phyloP scores from a whole-genome alignment of 2,329 filamentous ascomycete genomes.

The Clarireedia paspali region DNA sequence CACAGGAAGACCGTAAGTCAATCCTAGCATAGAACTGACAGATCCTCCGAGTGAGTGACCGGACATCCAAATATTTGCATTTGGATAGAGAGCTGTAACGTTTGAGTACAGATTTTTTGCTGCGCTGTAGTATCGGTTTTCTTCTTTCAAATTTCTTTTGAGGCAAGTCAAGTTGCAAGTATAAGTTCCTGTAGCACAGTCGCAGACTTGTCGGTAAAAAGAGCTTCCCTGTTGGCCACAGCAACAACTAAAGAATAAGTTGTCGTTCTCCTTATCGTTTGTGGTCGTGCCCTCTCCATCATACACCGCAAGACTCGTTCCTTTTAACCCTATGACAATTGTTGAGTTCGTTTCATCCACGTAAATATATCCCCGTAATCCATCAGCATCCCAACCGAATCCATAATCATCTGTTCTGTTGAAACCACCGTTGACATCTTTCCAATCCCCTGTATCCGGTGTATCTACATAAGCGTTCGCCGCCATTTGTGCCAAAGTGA shows the following conservation, averaged over 20 bases:
- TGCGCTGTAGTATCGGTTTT: slow-evolving; percentile 87
- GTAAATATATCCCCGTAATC: slow-evolving; percentile 86
- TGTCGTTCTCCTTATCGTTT: slow-evolving; percentile 97
- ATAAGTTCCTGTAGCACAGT: slow-evolving; percentile 82
- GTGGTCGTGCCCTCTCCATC: slow-evolving; percentile 96
- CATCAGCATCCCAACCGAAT: slow-evolving; percentile 89
- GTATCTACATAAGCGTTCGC: slow-evolving; percentile 79
- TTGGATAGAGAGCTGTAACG: slow-evolving; percentile 79
- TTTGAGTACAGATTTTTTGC: slow-evolving; percentile 87
- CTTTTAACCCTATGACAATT: slow-evolving; percentile 86
- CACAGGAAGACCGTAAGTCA: slow-evolving; percentile 86
- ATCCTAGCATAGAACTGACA: slow-evolving; percentile 76
- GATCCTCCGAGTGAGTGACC: slow-evolving; percentile 91
- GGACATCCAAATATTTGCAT: slow-evolving; percentile 78
- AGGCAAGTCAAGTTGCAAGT: slow-evolving; percentile 92
- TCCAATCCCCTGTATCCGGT: slow-evolving; percentile 69
- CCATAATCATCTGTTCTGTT: slow-evolving; percentile 78
- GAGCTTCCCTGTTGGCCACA: slow-evolving; percentile 89
- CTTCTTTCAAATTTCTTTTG: slow-evolving; percentile 61
- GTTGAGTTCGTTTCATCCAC: slow-evolving; percentile 80
- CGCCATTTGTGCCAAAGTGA: slow-evolving; percentile 82
- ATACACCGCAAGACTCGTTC: slow-evolving; percentile 82
- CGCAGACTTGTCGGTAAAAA: slow-evolving; percentile 86
- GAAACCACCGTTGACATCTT: slow-evolving; percentile 69
- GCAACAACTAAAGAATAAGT: slow-evolving; percentile 96